These are phyloP conservation scores for Kazachstania kunashirensis DNA, from an alignment of 805 yeast species.

Conservation along the genomic window DNA sequence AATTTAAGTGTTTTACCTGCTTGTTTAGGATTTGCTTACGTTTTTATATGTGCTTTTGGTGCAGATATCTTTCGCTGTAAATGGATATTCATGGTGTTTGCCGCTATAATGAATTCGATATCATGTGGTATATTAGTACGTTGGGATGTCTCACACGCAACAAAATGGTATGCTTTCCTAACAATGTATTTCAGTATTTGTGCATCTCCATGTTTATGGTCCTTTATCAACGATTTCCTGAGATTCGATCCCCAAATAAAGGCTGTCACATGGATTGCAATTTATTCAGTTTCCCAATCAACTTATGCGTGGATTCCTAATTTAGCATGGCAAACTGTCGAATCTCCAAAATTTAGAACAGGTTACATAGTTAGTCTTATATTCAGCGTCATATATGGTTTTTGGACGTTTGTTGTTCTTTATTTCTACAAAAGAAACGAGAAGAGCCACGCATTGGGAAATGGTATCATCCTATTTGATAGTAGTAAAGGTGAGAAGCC, in stretches of 20 bases:
- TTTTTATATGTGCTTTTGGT: slow-evolving; percentile 37
- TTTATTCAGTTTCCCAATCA: slow-evolving; percentile 49
- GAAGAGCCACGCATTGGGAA: slow-evolving; percentile 34
- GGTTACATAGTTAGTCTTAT: slow-evolving; percentile 46
- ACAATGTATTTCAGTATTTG: slow-evolving; percentile 54
- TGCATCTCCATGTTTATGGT: slow-evolving; percentile 51
- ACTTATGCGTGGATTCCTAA: slow-evolving; percentile 52
- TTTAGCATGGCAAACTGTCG: slow-evolving; percentile 45
- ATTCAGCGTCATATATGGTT: slow-evolving; percentile 36
- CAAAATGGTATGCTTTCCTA: slow-evolving; percentile 58
- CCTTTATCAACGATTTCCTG: slow-evolving; percentile 48
- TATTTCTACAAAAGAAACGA: slow-evolving; percentile 48
- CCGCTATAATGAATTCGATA: slow-evolving; percentile 43
- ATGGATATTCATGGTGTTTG: slow-evolving; percentile 44
- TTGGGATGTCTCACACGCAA: slow-evolving; percentile 48
- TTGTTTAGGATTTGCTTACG: slow-evolving; percentile 45
- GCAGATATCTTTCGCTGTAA: slow-evolving; percentile 43
- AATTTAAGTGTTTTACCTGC: slow-evolving; percentile 48
- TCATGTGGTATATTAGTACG: slow-evolving; percentile 48
- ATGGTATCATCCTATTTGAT: slow-evolving; percentile 42
- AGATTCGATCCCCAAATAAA: slow-evolving; percentile 47
- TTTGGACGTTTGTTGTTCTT: slow-evolving; percentile 44
- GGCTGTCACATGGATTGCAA: slow-evolving; percentile 47
- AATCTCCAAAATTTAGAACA: slow-evolving; percentile 45
- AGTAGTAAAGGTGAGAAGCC: slow-evolving; percentile 27